Percentiles rank a stretch among this genome's conserved stretches.
Conservation (phyloP, 179 eudicot genomes). For the Nepenthes alata region DNA sequence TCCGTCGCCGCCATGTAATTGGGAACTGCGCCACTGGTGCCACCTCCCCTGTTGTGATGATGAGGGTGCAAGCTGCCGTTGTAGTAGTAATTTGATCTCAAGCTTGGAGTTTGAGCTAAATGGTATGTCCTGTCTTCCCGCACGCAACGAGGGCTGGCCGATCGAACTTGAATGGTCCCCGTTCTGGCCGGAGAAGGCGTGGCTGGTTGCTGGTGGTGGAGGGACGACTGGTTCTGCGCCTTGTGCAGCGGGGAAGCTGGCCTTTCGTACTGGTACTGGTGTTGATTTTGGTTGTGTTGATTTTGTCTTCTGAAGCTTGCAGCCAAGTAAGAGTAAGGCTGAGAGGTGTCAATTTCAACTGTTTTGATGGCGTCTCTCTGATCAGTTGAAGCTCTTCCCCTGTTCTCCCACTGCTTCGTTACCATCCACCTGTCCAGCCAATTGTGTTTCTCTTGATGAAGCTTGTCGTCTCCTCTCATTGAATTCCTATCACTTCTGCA, state of each 20-base stretch:
- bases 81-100: conserved; percentile 42
- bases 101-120: conserved; percentile 52
- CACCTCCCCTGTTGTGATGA: conserved; percentile 11
- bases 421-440: conserved; percentile 58
- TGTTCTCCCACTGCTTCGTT: conserved; percentile 33
- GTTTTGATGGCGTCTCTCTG: conserved; percentile 49
- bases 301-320: conserved; percentile 32
- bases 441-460: conserved; percentile 31
- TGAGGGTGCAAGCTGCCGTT: conserved; percentile 16
- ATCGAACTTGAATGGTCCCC: conserved; percentile 50
- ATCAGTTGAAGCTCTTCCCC: conserved; percentile 33
- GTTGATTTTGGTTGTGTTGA: conserved; percentile 17
- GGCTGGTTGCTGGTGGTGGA: conserved; percentile 17
- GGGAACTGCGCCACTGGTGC: conserved; percentile 28
- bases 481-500: conserved; percentile 55
- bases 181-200: conserved; percentile 57
- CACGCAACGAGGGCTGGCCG: conserved; percentile 57
- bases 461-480: conserved; percentile 43
- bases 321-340: conserved; percentile 43
- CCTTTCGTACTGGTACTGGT: conserved; percentile 17
- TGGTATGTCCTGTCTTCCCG: conserved; percentile 33
- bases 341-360: conserved; percentile 62
- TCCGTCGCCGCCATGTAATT: conserved; percentile 84
- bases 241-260: conserved; percentile 50
- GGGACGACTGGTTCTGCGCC: conserved; percentile 15